Base-by-base conservation (phyloP, 306 rosid species). In the Trifolium dubium region DNA sequence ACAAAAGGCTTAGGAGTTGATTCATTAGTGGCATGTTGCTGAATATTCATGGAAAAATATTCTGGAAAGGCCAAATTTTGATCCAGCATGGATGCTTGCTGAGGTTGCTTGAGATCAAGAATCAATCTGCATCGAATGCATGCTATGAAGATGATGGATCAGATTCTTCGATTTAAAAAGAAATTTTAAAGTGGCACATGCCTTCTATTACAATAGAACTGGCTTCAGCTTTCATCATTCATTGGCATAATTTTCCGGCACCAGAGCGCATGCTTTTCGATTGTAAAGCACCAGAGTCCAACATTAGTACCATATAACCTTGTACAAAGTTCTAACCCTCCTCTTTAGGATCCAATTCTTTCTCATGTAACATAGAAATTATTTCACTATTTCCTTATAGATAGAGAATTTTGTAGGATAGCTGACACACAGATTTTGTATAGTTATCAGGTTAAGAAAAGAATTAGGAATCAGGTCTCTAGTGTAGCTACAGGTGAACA, bases 291-390 rank as follows among this genome's bases (percentile, higher is more conserved):
- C 83, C 43, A 11, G 69, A 71, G 37, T 82, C 85, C 85, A 35
- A 80, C 73, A 72, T 74, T 81, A 74, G 81, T 64, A 80, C 73
- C 74, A 72, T 29, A 72, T 71, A 88, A 73, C 78, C 87, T 64
- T 93, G 98, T 93, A 90, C 92, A 90, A 72, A 86, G 74, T 83
- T 79, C 84, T 86, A 89, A 83, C 87, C 96, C 83, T 69, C 73
- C 68, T 77, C 82, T 37, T 40, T 87, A 87, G 92, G 82, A 83
- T 81, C 83, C 84, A 77, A 84, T 83, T 88, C 88, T 87, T 88
- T 84, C 81, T 77, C 79, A 34, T 85, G 89, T 86, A 87, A 77
- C 84, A 87, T 90, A 86, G 81, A 78, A 83, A 72, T 83, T 82
- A 81, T 82, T 82, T 67, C 53, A 46, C 64, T 30, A 51, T 75